A percentile compares a stretch with the other conserved stretches of the same genome.
phyloP scores from a whole-genome alignment of 2,329 filamentous ascomycete species.

The Penicillium griseofulvum region DNA sequence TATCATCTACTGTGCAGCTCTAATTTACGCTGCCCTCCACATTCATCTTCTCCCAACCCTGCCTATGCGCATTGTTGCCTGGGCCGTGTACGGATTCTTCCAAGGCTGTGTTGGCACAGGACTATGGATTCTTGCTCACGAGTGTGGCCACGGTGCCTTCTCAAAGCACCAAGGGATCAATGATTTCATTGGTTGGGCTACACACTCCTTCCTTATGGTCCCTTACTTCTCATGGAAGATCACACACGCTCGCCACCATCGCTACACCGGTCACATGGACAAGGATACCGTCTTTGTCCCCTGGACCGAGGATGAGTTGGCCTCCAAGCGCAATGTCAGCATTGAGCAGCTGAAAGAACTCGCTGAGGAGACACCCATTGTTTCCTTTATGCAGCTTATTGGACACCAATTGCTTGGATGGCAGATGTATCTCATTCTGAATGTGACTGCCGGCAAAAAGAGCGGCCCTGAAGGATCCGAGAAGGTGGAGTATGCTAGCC shows the following conservation, averaged over 20 bases:
- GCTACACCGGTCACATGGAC: conserved; percentile 65
- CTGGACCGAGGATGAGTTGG: conserved; percentile 38
- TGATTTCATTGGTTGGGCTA: conserved; percentile 60
- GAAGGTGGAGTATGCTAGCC: conserved; percentile 38
- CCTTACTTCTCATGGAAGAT: conserved; percentile 74
- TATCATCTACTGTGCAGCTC: conserved; percentile 48
- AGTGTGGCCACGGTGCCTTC: conserved; percentile 69
- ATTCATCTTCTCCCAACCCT: conserved; percentile 53
- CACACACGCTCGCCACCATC: conserved; percentile 68
- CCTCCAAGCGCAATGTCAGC: conserved; percentile 44
- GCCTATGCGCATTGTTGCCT: conserved; percentile 49
- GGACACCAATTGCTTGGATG: conserved; percentile 64
- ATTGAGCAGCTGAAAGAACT: conserved; percentile 52
- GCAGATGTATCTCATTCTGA: conserved; percentile 63
- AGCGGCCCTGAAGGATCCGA: conserved; percentile 40
- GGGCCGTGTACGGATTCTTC: conserved; percentile 60
- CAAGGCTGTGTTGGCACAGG: conserved; percentile 67
- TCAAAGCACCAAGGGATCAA: conserved; percentile 58
- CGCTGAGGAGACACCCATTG: conserved; percentile 61
- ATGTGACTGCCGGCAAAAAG: conserved; percentile 52
- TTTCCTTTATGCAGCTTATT: conserved; percentile 55
- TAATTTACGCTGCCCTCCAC: conserved; percentile 54
- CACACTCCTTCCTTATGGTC: conserved; percentile 65
- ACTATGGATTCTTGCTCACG: conserved; percentile 69
- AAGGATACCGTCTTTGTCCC: conserved; percentile 67